Percentiles rank a stretch among this genome's conserved stretches.
These are phyloP conservation scores for Fonsecaea nubica DNA, from an alignment of 2,329 filamentous ascomycete species.

Conservation along the genomic window DNA sequence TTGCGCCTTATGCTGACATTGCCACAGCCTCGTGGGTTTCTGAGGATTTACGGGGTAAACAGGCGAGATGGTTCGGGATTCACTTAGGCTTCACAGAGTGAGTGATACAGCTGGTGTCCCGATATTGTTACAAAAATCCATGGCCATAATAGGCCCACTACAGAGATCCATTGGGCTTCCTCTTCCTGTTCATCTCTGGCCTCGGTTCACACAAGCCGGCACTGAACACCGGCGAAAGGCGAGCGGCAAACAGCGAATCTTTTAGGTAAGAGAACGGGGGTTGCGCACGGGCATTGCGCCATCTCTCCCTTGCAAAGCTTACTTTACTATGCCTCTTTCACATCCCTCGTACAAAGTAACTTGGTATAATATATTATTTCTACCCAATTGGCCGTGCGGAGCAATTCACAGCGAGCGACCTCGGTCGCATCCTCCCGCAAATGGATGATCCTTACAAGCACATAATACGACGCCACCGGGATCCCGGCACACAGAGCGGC, in stretches of 20 bases:
- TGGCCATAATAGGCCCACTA: background rate
- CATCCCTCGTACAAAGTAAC: too few relatives aligned
- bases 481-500: background rate
- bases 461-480: conserved; percentile 4
- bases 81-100: background rate
- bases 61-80: too few relatives aligned
- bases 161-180: background rate
- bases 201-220: background rate
- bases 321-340: background rate
- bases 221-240: background rate
- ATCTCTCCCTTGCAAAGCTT: background rate
- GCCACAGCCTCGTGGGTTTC: background rate
- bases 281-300: background rate
- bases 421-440: conserved; percentile 1
- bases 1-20: background rate
- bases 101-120: background rate
- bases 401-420: background rate
- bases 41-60: background rate
- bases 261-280: conserved; percentile 3
- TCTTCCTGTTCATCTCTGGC: background rate
- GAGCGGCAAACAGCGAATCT: background rate
- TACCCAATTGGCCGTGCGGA: conserved; percentile 1
- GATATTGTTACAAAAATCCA: background rate
- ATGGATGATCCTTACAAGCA: background rate
- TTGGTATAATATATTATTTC: too few relatives aligned